Evolutionary conservation across 1,284 basidiomycete genomes (phyloP), one percentile per base, ranked within the genome.

Genomic region (Heterobasidion annosum): DNA sequence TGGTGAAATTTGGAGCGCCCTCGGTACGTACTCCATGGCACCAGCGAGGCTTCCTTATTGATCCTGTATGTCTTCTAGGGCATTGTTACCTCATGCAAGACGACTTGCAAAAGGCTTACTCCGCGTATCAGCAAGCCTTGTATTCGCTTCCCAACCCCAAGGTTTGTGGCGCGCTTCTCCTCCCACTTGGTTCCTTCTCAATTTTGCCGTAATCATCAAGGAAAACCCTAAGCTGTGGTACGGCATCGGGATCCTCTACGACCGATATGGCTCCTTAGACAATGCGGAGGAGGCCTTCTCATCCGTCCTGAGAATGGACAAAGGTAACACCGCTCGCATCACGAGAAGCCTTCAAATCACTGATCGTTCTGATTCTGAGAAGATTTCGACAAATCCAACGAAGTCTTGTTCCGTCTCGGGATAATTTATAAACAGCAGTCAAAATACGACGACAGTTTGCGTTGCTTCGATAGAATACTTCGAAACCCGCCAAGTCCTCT

Each of bases 11-110:
- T 96, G 93, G 93, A 91, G 89, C 64, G 91, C 93, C 1, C 81
- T 96, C 58, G 92, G 90, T 89, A 68, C 62, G 72, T 70, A 34
- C 50, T 56, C 52, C 49, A 51, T 56, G 58, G 56, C 56, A 61
- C 48, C 59, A 57, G 56, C 58, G 51, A 40, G 37, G 37, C 45
- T 56, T 56, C 56, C 52, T 49, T 25, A 4, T 25, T 25, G 25
- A 25, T 5, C 25, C 25, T 25, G 25, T 25, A 25, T 25, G 25
- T 55, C 55, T 56, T 54, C 54, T 65, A 88, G 88, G 93, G 40
- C 95, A 98, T 67, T 98, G 97, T 73, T 96, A 96, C 70, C 82
- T 99, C 55, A 99, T 98, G 95, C 95, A 98, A 69, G 96, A 99
- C 67, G 95, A 99, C 71, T 82, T 99, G 55, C 95, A 97, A 72